Base-by-base conservation (phyloP, 441 rosid genomes). In the Francoa sonchifolia region DNA sequence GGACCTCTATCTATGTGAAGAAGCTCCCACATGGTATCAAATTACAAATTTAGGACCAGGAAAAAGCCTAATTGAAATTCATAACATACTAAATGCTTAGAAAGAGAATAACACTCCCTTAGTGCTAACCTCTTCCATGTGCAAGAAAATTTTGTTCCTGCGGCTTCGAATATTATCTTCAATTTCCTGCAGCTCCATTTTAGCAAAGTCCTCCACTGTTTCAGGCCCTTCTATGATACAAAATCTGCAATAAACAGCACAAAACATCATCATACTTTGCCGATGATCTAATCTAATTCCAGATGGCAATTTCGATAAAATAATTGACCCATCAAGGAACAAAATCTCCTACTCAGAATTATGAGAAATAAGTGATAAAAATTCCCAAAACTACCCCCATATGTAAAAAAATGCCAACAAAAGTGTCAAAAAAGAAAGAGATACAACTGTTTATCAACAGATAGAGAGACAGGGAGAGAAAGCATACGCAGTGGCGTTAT, bases 141-240 rank as follows among this genome's bases (percentile, higher is more conserved):
- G 97, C 65, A 84, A 65, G 68, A 89, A 82, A 55, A 84, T 89
- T 61, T 89, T 89, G 69, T 89, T 89, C 8, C 97, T 66, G n/a
- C 97, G 72, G 66, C 92, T 89, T 28, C 86, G 62, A 66, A 89
- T 79, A 52, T 89, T 89, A 47, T 89, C 97, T 45, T 79, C 88
- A 67, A 89, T 82, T 73, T 89, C 97, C 65, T 57, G 83, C 19
- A 77, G 55, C 52, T 84, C 86, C 97, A 89, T 89, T 54, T 77
- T 67, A 10, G 79, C 86, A 55, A 89, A 89, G 67, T 81, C 95
- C 49, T 79, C 79, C 32, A 84, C 94, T 29, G 95, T 82, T 58
- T 82, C 95, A 18, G 97, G 97, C 11, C 97, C 97, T 76, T 89
- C 97, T 56, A 89, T 89, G 35, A 89, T 89, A 58, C 97, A 89